Evolutionary conservation across 805 yeast genomes (phyloP).

Genomic region (Priceomyces fermenticarens): DNA sequence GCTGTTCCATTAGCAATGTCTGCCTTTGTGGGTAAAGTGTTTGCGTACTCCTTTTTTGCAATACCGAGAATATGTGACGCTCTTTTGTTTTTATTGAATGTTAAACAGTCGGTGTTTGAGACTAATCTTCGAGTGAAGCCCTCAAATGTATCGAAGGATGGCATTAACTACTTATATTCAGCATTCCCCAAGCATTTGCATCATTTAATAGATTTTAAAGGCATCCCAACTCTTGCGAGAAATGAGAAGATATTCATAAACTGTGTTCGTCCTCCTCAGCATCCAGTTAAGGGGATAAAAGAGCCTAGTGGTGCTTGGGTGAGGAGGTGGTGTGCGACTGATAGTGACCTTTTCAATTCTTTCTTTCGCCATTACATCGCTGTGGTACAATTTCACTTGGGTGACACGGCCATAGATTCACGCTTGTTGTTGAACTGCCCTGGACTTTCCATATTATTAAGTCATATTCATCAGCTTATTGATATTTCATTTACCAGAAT

Average conservation of each 20-base stretch:
- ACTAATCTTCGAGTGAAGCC: slow-evolving; percentile 6
- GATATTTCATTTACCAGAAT: slow-evolving; percentile 26
- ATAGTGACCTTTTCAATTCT: slow-evolving; percentile 57
- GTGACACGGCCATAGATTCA: slow-evolving; percentile 1
- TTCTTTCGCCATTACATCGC: slow-evolving; percentile 57
- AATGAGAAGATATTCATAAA: slow-evolving; percentile 27
- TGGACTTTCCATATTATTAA: slow-evolving; percentile 43
- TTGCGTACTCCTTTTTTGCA: slow-evolving; percentile 60
- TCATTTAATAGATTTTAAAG: slow-evolving; percentile 29
- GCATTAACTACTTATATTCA: slow-evolving; percentile 2
- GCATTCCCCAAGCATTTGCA: slow-evolving; percentile 29
- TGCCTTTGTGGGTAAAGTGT: slow-evolving; percentile 68
- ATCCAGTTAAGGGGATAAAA: slow-evolving; percentile 46
- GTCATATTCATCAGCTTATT: slow-evolving; percentile 46
- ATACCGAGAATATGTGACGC: slow-evolving; percentile 57
- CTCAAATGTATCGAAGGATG: not conserved
- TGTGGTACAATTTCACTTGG: slow-evolving; percentile 15
- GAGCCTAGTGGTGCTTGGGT: slow-evolving; percentile 66
- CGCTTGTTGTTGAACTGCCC: slow-evolving; percentile 29
- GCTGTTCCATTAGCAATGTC: slow-evolving; percentile 52
- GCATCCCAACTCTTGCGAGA: slow-evolving; percentile 28
- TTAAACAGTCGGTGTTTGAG: slow-evolving; percentile 46
- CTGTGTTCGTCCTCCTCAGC: slow-evolving; percentile 38
- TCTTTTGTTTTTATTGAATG: slow-evolving; percentile 52
- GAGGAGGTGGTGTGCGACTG: slow-evolving; percentile 55